Conservation (phyloP, 2,329 filamentous ascomycete genomes). For the Fusarium pseudocircinatum region DNA sequence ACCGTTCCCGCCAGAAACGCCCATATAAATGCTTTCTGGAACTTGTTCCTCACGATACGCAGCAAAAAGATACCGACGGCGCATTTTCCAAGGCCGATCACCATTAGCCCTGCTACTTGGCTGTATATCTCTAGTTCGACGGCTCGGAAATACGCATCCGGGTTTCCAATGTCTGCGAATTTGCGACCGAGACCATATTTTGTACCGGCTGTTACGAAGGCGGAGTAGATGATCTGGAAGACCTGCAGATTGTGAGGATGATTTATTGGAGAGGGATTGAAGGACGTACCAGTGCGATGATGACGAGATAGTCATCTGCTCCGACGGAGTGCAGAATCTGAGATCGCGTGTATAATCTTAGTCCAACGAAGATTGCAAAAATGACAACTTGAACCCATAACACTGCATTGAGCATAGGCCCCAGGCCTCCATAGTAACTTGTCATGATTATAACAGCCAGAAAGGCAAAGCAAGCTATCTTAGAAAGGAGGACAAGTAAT, state of each 20-base stretch:
- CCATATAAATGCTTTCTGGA: constrained; percentile 21
- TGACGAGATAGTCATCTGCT: constrained; percentile 14
- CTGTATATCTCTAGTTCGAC: constrained; percentile 13
- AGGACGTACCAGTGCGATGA: background rate
- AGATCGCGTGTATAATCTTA: constrained; percentile 14
- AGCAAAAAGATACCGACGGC: constrained; percentile 20
- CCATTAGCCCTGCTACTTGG: background rate
- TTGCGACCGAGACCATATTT: constrained; percentile 10
- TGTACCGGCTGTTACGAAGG: constrained; percentile 13
- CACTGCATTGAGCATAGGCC: constrained; percentile 19
- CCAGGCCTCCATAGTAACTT: constrained; percentile 17
- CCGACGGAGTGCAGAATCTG: constrained; percentile 6
- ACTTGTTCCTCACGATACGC: constrained; percentile 7
- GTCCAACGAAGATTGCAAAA: constrained; percentile 2
- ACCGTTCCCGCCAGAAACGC: background rate
- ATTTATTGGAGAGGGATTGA: background rate
- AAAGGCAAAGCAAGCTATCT: fast-evolving
- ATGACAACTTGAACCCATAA: constrained; percentile 21
- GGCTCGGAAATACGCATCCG: constrained; percentile 9
- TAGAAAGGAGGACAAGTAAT: fast-evolving
- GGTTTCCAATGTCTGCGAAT: constrained; percentile 2
- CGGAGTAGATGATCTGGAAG: constrained; percentile 18
- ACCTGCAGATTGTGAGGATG: background rate
- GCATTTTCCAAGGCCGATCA: constrained; percentile 14
- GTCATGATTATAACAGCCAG: background rate